phyloP scores from a whole-genome alignment of 2,329 filamentous ascomycete genomes.

The Talaromyces funiculosus region DNA sequence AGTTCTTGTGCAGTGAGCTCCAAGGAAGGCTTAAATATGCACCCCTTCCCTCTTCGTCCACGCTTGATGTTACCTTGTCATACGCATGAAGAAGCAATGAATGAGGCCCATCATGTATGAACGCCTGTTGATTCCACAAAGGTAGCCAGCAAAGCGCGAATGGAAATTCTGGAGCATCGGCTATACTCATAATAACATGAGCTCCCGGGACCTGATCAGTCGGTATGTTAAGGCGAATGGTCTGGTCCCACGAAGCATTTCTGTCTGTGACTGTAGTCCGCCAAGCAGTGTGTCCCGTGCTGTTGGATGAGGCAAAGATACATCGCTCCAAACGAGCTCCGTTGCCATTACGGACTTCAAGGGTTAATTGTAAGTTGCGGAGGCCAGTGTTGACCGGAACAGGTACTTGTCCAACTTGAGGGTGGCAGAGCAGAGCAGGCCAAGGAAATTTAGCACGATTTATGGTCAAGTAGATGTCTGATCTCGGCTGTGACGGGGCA shows the following conservation, averaged over 20 bases:
- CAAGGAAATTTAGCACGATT: conserved; percentile 71
- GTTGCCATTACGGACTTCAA: conserved; percentile 74
- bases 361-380: conserved; percentile 74
- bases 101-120: conserved; percentile 79
- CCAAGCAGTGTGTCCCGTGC: conserved; percentile 74
- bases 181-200: conserved; percentile 84
- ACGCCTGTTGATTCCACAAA: conserved; percentile 86
- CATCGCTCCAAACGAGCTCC: conserved; percentile 83
- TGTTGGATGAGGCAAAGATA: conserved; percentile 81
- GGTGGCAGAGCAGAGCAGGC: conserved; percentile 58
- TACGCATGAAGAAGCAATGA: conserved; percentile 79
- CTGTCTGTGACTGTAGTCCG: conserved; percentile 74
- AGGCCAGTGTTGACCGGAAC: conserved; percentile 61
- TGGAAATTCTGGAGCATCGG: conserved; percentile 77
- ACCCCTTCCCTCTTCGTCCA: conserved; percentile 62
- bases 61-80: conserved; percentile 78
- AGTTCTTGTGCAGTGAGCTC: conserved; percentile 61
- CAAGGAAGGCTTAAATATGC: conserved; percentile 84
- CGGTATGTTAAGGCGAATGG: conserved; percentile 71
- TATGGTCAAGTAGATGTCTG: conserved; percentile 90
- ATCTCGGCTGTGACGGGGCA: conserved; percentile 78
- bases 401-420: conserved; percentile 74
- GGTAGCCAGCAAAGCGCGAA: conserved; percentile 92
- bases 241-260: conserved; percentile 82
- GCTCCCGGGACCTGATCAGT: conserved; percentile 73